phyloP scores from a whole-genome alignment of 306 rosid species.

The Fragaria iinumae region DNA sequence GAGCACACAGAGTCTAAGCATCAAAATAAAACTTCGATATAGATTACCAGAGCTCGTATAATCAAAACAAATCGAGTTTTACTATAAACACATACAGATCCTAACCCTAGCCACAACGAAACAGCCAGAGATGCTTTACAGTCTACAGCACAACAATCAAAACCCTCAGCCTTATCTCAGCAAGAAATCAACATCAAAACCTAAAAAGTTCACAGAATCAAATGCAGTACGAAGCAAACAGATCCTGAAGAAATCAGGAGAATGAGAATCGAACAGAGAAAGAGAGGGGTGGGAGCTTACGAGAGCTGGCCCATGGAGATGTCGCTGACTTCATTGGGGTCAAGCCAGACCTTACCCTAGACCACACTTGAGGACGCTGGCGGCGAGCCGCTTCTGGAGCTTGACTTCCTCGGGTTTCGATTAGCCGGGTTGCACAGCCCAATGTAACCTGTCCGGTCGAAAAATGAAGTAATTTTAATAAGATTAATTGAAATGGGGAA shows the following conservation, averaged over 20 bases:
- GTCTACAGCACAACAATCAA: neutral
- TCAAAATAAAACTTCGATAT: neutral
- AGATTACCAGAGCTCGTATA: neutral
- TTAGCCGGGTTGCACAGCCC: no score
- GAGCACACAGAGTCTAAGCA: neutral
- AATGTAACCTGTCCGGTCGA: no score
- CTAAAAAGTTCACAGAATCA: neutral
- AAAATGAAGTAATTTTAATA: no score
- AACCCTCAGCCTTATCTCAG: neutral
- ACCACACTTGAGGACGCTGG: conserved; percentile 95
- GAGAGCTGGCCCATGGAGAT: conserved; percentile 98
- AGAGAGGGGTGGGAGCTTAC: conserved; percentile 26
- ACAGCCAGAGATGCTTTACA: neutral
- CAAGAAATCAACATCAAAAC: neutral
- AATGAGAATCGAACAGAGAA: neutral
- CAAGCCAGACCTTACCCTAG: conserved; percentile 93
- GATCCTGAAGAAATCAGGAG: neutral
- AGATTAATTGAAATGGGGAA: no score
- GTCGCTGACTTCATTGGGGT: conserved; percentile 90
- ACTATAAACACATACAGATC: neutral
- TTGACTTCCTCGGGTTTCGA: conserved; percentile 17
- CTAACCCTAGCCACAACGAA: neutral
- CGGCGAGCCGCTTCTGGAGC: conserved; percentile 88
- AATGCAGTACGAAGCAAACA: neutral
- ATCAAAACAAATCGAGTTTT: neutral